These are phyloP conservation scores for Cucurbita moschata DNA, from an alignment of 306 rosid species.

Conservation along the genomic window DNA sequence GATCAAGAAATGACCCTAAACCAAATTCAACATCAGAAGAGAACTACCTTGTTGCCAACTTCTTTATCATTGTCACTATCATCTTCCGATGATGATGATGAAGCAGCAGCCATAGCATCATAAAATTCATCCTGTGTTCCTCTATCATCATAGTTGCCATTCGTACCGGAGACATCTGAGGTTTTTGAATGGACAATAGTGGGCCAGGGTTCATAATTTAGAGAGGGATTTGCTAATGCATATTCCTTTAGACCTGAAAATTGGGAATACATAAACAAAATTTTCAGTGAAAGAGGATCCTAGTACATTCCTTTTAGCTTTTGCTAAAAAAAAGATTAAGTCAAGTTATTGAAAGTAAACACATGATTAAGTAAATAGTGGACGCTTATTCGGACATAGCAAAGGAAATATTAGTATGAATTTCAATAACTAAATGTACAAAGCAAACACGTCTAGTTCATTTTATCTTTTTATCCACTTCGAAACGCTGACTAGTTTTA, in stretches of 20 bases:
- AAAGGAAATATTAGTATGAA: not conserved
- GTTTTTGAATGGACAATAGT: slow-evolving; percentile 34
- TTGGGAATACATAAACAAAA: slow-evolving; percentile 9
- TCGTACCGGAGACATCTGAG: slow-evolving; percentile 29
- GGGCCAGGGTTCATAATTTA: slow-evolving; percentile 25
- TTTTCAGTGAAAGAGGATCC: not conserved
- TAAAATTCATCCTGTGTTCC: slow-evolving; percentile 72
- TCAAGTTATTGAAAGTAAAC: not conserved
- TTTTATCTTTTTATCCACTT: not conserved
- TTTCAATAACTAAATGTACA: not conserved
- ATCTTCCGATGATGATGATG: slow-evolving; percentile 44
- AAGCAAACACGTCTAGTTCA: not conserved
- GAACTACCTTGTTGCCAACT: slow-evolving; percentile 19
- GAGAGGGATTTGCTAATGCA: slow-evolving; percentile 63
- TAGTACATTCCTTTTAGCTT: not conserved
- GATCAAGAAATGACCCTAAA: not conserved
- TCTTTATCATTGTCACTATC: slow-evolving; percentile 17
- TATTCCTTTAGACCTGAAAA: slow-evolving; percentile 80
- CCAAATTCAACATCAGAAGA: not conserved
- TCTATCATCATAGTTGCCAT: slow-evolving; percentile 30
- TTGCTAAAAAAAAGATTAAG: not conserved
- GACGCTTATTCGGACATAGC: not conserved
- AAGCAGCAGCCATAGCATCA: slow-evolving; percentile 64
- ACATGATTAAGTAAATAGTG: not conserved
- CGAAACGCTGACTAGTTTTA: not conserved